Percentiles rank a stretch among this genome's conserved stretches.
Evolutionary conservation across 805 yeast genomes (phyloP).

Genomic region (Nakazawaea wyomingensis): DNA sequence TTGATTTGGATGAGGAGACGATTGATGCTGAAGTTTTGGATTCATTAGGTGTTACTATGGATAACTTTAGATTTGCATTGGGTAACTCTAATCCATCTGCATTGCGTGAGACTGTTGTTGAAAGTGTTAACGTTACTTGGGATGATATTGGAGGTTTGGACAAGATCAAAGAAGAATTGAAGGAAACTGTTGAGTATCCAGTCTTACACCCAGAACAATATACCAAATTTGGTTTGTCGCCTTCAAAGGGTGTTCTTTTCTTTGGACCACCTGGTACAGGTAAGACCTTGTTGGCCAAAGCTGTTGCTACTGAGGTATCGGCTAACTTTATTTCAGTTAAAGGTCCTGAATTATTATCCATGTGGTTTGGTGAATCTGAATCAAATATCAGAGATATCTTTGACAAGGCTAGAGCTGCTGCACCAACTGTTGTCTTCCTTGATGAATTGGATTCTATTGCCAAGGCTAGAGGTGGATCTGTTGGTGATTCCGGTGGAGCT

Average conservation of each 20-base stretch:
- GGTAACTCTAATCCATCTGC: conserved; percentile 99
- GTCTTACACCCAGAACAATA: conserved; percentile 98
- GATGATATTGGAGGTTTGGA: conserved; percentile 99
- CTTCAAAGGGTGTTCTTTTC: conserved; percentile 97
- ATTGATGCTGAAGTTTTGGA: conserved; percentile 97
- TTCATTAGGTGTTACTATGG: conserved; percentile 97
- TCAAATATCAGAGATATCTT: conserved; percentile 96
- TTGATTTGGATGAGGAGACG: conserved; percentile 92
- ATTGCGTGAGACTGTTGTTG: conserved; percentile 98
- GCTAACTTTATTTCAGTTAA: conserved; percentile 97
- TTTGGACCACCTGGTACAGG: conserved; percentile 99
- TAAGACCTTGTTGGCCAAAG: conserved; percentile 96
- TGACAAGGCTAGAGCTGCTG: conserved; percentile 98
- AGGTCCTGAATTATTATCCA: conserved; percentile 94
- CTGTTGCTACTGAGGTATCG: conserved; percentile 98
- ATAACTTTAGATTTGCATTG: conserved; percentile 94
- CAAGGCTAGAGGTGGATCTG: conserved; percentile 88
- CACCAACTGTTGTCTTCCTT: conserved; percentile 97
- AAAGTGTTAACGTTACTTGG: conserved; percentile 98
- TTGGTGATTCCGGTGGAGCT: conserved; percentile 96
- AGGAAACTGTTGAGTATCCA: conserved; percentile 98
- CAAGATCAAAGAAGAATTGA: conserved; percentile 90
- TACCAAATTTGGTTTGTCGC: conserved; percentile 95
- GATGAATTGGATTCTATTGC: conserved; percentile 99
- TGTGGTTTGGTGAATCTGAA: conserved; percentile 99